phyloP scores from a whole-genome alignment of 768 basidiomycete species.

The Imleria badia region DNA sequence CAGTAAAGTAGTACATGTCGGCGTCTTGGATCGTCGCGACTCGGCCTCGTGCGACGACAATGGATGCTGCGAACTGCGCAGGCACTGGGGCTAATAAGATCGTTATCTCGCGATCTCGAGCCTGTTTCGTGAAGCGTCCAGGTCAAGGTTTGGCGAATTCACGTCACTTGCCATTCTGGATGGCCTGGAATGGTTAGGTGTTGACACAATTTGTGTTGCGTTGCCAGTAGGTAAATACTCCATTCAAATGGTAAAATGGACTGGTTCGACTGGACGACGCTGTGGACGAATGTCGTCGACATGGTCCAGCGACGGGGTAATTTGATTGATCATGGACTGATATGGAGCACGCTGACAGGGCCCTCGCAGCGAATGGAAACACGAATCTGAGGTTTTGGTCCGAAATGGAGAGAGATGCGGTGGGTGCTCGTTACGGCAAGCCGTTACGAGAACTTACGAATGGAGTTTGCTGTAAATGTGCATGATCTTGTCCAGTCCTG shows the following conservation, averaged over 20 bases:
- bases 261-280: neutral
- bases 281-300: neutral
- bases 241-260: neutral
- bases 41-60: slow-evolving; percentile 15
- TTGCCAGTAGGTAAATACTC: neutral
- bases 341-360: slow-evolving; percentile 10
- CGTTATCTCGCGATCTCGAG: slow-evolving; percentile 33
- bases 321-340: slow-evolving; percentile 30
- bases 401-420: slow-evolving; percentile 27
- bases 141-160: slow-evolving; percentile 20
- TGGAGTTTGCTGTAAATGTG: slow-evolving; percentile 30
- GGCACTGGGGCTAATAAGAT: slow-evolving; percentile 15
- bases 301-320: slow-evolving; percentile 14
- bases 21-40: slow-evolving; percentile 25
- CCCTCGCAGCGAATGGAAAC: slow-evolving; percentile 13
- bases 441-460: slow-evolving; percentile 28
- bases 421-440: slow-evolving; percentile 30
- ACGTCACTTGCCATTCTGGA: slow-evolving; percentile 27
- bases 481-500: slow-evolving; percentile 25
- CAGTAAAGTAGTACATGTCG: slow-evolving; percentile 1
- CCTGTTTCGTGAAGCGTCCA: slow-evolving; percentile 13
- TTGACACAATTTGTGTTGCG: slow-evolving; percentile 10
- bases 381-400: slow-evolving; percentile 23
- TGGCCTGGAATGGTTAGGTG: neutral
- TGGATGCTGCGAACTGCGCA: slow-evolving; percentile 1